These are phyloP conservation scores for Asterochloris erici DNA, from an alignment of 139 green algal genomes.

Conservation along the genomic window DNA sequence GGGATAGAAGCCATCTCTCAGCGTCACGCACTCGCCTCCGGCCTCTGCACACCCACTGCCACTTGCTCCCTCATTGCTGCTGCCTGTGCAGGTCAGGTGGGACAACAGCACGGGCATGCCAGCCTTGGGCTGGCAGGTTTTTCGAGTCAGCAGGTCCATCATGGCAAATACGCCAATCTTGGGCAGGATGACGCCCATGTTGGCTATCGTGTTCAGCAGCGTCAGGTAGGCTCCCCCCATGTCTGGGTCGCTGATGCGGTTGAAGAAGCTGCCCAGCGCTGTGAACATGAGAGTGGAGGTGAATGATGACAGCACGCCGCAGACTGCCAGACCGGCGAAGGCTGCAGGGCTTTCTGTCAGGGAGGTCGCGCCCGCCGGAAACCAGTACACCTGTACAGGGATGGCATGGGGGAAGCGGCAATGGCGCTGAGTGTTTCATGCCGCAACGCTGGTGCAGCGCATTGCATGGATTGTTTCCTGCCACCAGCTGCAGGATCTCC, in stretches of 20 bases:
- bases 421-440: no score
- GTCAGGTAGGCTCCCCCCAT: conserved; percentile 92
- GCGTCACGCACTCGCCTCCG: conserved; percentile 44
- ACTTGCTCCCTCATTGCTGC: not conserved
- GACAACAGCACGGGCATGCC: conserved; percentile 1
- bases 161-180: conserved; percentile 66
- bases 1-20: conserved; percentile 69
- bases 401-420: not conserved
- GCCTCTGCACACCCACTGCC: conserved; percentile 29
- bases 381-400: conserved; percentile 28
- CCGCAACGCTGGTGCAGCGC: no score
- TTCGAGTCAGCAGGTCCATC: conserved; percentile 41
- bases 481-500: no score
- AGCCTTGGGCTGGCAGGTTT: conserved; percentile 13
- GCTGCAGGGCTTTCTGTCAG: conserved; percentile 34
- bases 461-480: no score
- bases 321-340: conserved; percentile 52
- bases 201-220: conserved; percentile 93
- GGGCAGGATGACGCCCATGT: conserved; percentile 84
- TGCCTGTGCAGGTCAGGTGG: conserved; percentile 16
- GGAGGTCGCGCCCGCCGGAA: conserved; percentile 29
- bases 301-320: conserved; percentile 69
- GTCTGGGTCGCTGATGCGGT: conserved; percentile 52
- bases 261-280: conserved; percentile 77
- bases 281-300: conserved; percentile 88